Evolutionary conservation across 2,329 filamentous ascomycete species (phyloP).

Genomic region (Canariomyces notabilis): DNA sequence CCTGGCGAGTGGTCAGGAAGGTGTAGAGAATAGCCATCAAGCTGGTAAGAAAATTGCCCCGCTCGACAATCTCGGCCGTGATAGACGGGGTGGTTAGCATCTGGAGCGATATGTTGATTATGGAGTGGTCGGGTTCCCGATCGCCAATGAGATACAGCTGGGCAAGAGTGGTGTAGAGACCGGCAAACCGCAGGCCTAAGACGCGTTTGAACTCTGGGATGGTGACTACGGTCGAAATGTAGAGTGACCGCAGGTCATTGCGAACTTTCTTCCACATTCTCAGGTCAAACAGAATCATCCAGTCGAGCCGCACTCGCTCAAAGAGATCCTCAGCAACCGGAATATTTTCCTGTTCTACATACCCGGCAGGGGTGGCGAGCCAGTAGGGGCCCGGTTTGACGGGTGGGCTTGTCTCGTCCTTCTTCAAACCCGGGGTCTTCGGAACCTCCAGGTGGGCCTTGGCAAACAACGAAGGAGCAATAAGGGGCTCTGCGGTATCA

Average conservation of each 20-base stretch:
- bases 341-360: constrained; percentile 56
- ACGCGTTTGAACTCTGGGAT: constrained; percentile 96
- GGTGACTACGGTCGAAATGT: constrained; percentile 92
- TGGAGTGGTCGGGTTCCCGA: constrained; percentile 93
- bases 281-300: constrained; percentile 89
- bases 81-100: constrained; percentile 97
- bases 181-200: constrained; percentile 86
- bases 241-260: constrained; percentile 84
- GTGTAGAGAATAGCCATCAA: constrained; percentile 96
- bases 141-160: constrained; percentile 95
- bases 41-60: constrained; percentile 92
- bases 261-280: constrained; percentile 95
- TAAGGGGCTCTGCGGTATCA: constrained; percentile 63
- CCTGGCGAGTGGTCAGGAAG: constrained; percentile 91
- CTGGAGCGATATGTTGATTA: constrained; percentile 94
- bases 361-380: constrained; percentile 72
- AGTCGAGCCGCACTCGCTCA: constrained; percentile 84
- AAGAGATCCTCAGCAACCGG: constrained; percentile 81
- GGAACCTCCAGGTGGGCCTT: constrained; percentile 70
- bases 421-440: constrained; percentile 63
- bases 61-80: constrained; percentile 88
- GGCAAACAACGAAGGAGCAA: constrained; percentile 55
- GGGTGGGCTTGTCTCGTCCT: constrained; percentile 39
- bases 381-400: constrained; percentile 75
- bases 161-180: constrained; percentile 86